phyloP scores from a whole-genome alignment of 2,329 filamentous ascomycete genomes.

The Talaromyces sp. region DNA sequence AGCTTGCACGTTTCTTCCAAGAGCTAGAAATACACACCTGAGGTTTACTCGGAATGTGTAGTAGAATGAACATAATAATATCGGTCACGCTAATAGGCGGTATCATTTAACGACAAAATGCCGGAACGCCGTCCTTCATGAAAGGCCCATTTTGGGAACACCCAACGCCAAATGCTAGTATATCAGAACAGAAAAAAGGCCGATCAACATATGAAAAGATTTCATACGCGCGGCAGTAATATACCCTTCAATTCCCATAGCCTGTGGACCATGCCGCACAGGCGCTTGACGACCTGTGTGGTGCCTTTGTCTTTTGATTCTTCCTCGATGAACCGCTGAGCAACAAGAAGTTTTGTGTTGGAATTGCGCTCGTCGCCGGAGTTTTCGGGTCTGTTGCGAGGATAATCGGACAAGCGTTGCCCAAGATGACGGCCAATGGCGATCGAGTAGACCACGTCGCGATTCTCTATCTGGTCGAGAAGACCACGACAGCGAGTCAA shows the following conservation, averaged over 20 bases:
- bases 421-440: constrained; percentile 72
- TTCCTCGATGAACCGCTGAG: constrained; percentile 63
- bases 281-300: constrained; percentile 65
- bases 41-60: background rate
- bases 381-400: constrained; percentile 48
- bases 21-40: background rate
- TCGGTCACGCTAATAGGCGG: background rate
- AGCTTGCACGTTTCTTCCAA: background rate
- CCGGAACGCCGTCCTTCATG: constrained; percentile 9
- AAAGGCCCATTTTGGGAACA: constrained; percentile 6
- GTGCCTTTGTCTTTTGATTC: constrained; percentile 65
- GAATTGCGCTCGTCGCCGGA: constrained; percentile 63
- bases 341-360: constrained; percentile 62
- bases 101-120: background rate
- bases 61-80: background rate
- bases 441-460: constrained; percentile 86
- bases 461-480: constrained; percentile 75
- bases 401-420: constrained; percentile 56
- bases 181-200: constrained; percentile 1
- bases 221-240: constrained; percentile 15
- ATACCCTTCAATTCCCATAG: constrained; percentile 38
- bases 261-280: constrained; percentile 61
- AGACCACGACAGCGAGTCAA: constrained; percentile 62
- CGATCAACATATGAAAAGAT: background rate
- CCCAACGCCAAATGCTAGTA: constrained; percentile 10